Conservation (phyloP, 2,329 filamentous ascomycete genomes). For the Albifimbria verrucaria region DNA sequence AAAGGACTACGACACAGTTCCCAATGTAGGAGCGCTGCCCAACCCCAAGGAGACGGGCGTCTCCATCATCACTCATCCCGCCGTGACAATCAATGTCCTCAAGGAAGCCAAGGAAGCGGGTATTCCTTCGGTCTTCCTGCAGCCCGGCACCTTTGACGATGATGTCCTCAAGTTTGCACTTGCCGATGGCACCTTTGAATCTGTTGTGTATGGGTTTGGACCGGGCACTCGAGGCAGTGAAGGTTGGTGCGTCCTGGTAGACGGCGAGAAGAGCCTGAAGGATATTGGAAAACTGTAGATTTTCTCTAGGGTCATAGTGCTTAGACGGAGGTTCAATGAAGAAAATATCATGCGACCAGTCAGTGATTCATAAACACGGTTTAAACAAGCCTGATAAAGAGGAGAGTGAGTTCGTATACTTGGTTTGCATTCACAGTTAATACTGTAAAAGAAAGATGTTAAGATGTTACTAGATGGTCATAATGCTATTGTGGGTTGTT, state of each 20-base stretch:
- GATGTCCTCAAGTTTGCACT: constrained; percentile 68
- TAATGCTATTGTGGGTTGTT: no score
- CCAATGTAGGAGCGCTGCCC: constrained; percentile 63
- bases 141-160: constrained; percentile 84
- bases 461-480: no score
- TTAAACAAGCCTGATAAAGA: no score
- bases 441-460: no score
- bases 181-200: constrained; percentile 58
- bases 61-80: constrained; percentile 83
- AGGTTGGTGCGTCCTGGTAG: constrained; percentile 85
- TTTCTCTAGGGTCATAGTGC: background rate
- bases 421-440: no score
- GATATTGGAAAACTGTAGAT: constrained; percentile 49
- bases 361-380: no score
- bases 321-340: no score
- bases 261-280: constrained; percentile 66
- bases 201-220: constrained; percentile 60
- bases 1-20: constrained; percentile 59
- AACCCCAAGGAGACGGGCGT: constrained; percentile 69
- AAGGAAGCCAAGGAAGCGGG: constrained; percentile 73
- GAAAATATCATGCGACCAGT: no score
- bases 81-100: constrained; percentile 70
- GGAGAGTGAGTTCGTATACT: no score
- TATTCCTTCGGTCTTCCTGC: constrained; percentile 77
- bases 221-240: constrained; percentile 60